phyloP scores from a whole-genome alignment of 2,329 filamentous ascomycete genomes.

The Cordyceps fumosorosea region DNA sequence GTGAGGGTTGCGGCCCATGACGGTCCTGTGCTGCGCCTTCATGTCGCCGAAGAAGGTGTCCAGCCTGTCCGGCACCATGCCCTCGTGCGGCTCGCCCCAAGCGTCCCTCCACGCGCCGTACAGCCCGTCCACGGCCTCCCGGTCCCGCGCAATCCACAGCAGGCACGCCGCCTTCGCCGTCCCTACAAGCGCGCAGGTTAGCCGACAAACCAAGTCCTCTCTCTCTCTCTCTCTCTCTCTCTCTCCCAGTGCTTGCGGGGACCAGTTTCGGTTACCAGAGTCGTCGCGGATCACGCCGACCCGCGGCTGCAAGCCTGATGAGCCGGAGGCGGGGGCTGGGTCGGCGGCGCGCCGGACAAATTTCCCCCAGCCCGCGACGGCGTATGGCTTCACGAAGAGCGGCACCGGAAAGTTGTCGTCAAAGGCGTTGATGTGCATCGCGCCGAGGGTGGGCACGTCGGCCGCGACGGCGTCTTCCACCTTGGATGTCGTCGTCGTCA shows the following conservation, averaged over 20 bases:
- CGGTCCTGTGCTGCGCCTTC: conserved; percentile 15
- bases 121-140: conserved; percentile 12
- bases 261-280: background rate
- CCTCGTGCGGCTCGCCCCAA: conserved; percentile 11
- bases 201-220: too few relatives aligned
- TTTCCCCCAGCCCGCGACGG: background rate
- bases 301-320: background rate
- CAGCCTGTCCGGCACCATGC: conserved; percentile 13
- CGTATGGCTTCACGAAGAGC: background rate
- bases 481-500: background rate
- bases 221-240: too few relatives aligned
- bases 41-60: conserved; percentile 16
- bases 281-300: conserved; percentile 6
- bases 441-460: background rate
- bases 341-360: background rate
- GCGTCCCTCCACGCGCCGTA: background rate
- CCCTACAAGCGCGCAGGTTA: background rate
- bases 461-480: background rate
- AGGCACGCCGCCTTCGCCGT: background rate
- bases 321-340: too few relatives aligned
- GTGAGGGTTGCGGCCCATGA: conserved; percentile 15
- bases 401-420: background rate
- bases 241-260: background rate
- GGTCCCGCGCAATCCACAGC: conserved; percentile 10
- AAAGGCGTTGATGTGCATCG: conserved; percentile 2